A percentile compares a stretch with the other conserved stretches of the same genome.
Conservation (phyloP, 2,329 filamentous ascomycete species). For the Microcyclospora tardicrescens region DNA sequence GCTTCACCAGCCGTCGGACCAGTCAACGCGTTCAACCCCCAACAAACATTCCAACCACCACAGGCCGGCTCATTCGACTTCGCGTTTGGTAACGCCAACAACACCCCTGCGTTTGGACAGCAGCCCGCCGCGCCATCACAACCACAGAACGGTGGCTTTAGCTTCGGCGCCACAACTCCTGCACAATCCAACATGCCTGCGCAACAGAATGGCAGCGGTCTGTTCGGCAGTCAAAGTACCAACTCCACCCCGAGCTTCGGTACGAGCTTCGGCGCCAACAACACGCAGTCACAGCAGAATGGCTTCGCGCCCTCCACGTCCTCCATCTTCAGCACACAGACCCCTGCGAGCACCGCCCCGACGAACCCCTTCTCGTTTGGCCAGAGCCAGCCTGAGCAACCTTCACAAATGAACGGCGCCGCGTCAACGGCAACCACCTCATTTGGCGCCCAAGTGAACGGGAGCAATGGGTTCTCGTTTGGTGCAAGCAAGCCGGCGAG, state of each 20-base stretch:
- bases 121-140: not conserved
- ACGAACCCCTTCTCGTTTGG: not conserved
- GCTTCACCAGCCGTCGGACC: conserved; percentile 3
- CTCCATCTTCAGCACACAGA: not conserved
- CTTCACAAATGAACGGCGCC: conserved; percentile 1
- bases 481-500: no score
- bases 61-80: not conserved
- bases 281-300: conserved; percentile 4
- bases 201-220: conserved; percentile 1
- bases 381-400: conserved; percentile 1
- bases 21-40: not conserved
- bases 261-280: conserved; percentile 1
- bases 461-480: no score
- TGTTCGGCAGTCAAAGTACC: conserved; percentile 1
- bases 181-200: not conserved
- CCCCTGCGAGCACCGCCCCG: not conserved
- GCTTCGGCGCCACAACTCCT: not conserved
- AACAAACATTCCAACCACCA: not conserved
- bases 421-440: not conserved
- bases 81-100: not conserved
- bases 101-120: not conserved
- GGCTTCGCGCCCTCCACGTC: conserved; percentile 2
- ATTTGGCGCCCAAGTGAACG: no score
- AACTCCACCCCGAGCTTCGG: not conserved
- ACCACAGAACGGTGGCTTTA: not conserved